Conservation (phyloP, 2,329 filamentous ascomycete genomes). For the Pseudocercospora fijiensis region DNA sequence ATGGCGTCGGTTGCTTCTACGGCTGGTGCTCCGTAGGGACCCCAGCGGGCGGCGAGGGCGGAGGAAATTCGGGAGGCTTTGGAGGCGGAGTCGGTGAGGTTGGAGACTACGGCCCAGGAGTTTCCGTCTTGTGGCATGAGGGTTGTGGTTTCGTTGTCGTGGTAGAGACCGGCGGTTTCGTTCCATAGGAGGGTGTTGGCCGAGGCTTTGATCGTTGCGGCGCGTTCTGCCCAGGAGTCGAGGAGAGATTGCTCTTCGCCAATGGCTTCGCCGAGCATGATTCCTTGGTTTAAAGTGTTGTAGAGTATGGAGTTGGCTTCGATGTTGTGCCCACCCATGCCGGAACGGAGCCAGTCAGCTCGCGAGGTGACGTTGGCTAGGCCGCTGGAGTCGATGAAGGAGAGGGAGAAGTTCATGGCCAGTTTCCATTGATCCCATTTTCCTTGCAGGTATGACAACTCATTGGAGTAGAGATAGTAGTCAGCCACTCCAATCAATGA, state of each 20-base stretch:
- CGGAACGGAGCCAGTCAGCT: conserved; percentile 51
- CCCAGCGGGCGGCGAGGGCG: conserved; percentile 42
- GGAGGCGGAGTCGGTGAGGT: conserved; percentile 37
- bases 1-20: conserved; percentile 49
- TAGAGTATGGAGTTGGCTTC: conserved; percentile 51
- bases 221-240: conserved; percentile 39
- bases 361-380: conserved; percentile 49
- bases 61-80: conserved; percentile 38
- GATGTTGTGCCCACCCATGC: conserved; percentile 53
- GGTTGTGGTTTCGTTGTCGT: conserved; percentile 38
- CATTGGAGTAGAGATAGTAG: conserved; percentile 43
- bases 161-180: conserved; percentile 37
- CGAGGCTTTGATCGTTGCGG: conserved; percentile 49
- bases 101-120: conserved; percentile 44
- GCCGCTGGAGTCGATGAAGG: conserved; percentile 45
- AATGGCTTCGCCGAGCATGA: conserved; percentile 52
- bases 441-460: conserved; percentile 42
- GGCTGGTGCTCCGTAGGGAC: conserved; percentile 48
- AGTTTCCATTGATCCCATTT: conserved; percentile 49
- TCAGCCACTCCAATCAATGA: conserved; percentile 49
- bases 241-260: conserved; percentile 45
- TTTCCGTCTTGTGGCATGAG: conserved; percentile 53
- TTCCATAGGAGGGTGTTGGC: conserved; percentile 47
- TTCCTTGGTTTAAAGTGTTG: conserved; percentile 54
- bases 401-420: conserved; percentile 46